These are phyloP conservation scores for Sarcodon sp. DNA, from an alignment of 768 basidiomycete genomes.

Conservation along the genomic window DNA sequence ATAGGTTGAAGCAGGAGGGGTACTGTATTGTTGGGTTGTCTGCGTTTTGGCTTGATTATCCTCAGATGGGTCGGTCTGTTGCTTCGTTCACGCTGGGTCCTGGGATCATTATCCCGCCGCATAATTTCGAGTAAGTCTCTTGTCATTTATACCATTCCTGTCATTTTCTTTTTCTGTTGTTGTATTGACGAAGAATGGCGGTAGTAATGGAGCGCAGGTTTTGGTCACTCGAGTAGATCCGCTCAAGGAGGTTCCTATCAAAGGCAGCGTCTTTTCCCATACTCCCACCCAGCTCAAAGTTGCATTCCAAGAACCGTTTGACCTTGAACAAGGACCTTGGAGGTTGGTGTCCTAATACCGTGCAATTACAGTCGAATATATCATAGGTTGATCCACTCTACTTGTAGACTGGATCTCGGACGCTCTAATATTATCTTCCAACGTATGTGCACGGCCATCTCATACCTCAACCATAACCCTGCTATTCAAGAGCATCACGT, in stretches of 20 bases:
- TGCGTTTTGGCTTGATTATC: slow-evolving; percentile 58
- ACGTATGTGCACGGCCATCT: slow-evolving; percentile 60
- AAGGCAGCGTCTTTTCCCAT: slow-evolving; percentile 41
- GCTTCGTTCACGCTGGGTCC: slow-evolving; percentile 57
- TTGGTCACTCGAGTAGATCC: slow-evolving; percentile 55
- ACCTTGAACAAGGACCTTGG: slow-evolving; percentile 36
- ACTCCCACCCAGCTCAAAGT: slow-evolving; percentile 42
- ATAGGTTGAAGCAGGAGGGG: slow-evolving; percentile 51
- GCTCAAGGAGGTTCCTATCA: slow-evolving; percentile 33
- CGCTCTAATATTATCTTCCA: slow-evolving; percentile 50
- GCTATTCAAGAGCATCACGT: slow-evolving; percentile 20
- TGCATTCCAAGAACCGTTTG: slow-evolving; percentile 39
- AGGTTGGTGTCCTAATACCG: slow-evolving; percentile 11
- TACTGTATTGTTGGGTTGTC: slow-evolving; percentile 55
- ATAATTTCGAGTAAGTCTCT: slow-evolving; percentile 53
- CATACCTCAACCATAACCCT: slow-evolving; percentile 42
- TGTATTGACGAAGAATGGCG: slow-evolving; percentile 1
- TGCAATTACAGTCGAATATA: too few species aligned
- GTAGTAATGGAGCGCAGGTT: slow-evolving; percentile 59
- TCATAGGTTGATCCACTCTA: not conserved
- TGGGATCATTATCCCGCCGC: slow-evolving; percentile 46
- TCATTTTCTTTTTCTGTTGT: slow-evolving; percentile 1
- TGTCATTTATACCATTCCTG: slow-evolving; percentile 1
- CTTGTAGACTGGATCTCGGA: slow-evolving; percentile 49
- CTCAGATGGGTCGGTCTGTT: slow-evolving; percentile 49